These are phyloP conservation scores for Plasmodium adleri DNA, from an alignment of 169 alveolate genomes.

Conservation along the genomic window DNA sequence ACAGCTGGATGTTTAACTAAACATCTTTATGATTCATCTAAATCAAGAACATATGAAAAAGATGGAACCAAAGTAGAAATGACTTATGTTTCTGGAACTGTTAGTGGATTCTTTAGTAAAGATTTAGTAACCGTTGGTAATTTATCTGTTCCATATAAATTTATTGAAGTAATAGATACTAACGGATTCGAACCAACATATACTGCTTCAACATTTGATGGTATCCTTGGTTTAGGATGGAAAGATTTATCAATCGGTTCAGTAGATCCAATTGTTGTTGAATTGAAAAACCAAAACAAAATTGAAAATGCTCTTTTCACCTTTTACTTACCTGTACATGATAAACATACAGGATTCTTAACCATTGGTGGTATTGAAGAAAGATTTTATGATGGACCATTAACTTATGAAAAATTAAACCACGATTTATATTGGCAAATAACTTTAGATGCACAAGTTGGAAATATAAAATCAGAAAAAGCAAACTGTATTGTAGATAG, in stretches of 20 bases:
- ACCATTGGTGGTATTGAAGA: slow-evolving; percentile 69
- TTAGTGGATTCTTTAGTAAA: slow-evolving; percentile 81
- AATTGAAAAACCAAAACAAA: slow-evolving; percentile 37
- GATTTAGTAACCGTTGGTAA: slow-evolving; percentile 80
- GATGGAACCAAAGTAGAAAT: slow-evolving; percentile 80
- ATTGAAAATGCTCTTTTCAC: slow-evolving; percentile 57
- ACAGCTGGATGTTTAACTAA: slow-evolving; percentile 78
- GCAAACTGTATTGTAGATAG: slow-evolving; percentile 47
- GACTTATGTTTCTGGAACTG: slow-evolving; percentile 85
- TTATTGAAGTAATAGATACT: slow-evolving; percentile 71
- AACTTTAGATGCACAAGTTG: slow-evolving; percentile 30
- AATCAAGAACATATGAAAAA: slow-evolving; percentile 81
- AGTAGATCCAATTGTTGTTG: slow-evolving; percentile 56
- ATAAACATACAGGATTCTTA: slow-evolving; percentile 17
- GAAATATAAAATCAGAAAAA: slow-evolving; percentile 5
- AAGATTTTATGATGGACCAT: slow-evolving; percentile 24
- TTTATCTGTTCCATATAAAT: slow-evolving; percentile 32
- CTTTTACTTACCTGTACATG: slow-evolving; percentile 37
- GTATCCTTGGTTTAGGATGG: slow-evolving; percentile 79
- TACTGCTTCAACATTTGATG: slow-evolving; percentile 34
- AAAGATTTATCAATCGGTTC: slow-evolving; percentile 56
- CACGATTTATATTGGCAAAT: slow-evolving; percentile 69
- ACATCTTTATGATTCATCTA: slow-evolving; percentile 75
- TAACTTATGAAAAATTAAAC: slow-evolving; percentile 43
- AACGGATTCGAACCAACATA: slow-evolving; percentile 52